Base-by-base conservation (phyloP, 2,329 filamentous ascomycete species). In the Hymenoscyphus albidus region DNA sequence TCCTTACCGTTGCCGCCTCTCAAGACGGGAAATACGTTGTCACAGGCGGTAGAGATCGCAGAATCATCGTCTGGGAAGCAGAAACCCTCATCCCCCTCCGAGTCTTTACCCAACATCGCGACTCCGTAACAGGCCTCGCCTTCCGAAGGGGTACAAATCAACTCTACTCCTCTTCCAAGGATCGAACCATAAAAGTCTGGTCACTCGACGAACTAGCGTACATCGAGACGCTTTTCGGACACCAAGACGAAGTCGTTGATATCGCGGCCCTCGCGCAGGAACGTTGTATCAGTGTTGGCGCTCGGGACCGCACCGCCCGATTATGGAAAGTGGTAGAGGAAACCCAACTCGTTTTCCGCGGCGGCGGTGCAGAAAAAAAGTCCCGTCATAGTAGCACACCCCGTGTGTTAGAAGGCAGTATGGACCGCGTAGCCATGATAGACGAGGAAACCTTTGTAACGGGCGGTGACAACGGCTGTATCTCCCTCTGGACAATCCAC, bases 321-420 rank as follows among this genome's bases (percentile, higher is more conserved):
- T 79, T 97, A 71, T 99, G 95, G 95, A 97, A 97, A 78, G 93
- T 99, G 1, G 87, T 92, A 4, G 95, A 99, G 72, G 94, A 99
- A 79, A 92, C 90, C 1, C 95, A 99, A 76, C 85, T 99, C 6
- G 93, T 98, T 1, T 99, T 98, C 78, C 89, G 94, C 58, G 94
- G 93, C 64, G 92, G 93, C 67, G 90, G 88, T 54, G 80, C 82
- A 32, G 82, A 83, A 67, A 85, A 83, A 71, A 86, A 85, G 71
- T 77, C 76, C 48, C 74, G 74, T 40, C 75, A 75, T 65, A 58
- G 63, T 14, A 69, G 82, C 14, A 79, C 83, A 68, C 80, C 82
- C 3, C 68, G 60, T 10, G 68, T 69, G 67, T 80, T 84, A 55
- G 87, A 97, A 76, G 94, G 93, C 63, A 96, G 89, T 74, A 93